Evolutionary conservation across 495 filamentous ascomycete genomes (phyloP), one percentile per base, ranked within the genome.

Genomic region (Cercophora scortea): DNA sequence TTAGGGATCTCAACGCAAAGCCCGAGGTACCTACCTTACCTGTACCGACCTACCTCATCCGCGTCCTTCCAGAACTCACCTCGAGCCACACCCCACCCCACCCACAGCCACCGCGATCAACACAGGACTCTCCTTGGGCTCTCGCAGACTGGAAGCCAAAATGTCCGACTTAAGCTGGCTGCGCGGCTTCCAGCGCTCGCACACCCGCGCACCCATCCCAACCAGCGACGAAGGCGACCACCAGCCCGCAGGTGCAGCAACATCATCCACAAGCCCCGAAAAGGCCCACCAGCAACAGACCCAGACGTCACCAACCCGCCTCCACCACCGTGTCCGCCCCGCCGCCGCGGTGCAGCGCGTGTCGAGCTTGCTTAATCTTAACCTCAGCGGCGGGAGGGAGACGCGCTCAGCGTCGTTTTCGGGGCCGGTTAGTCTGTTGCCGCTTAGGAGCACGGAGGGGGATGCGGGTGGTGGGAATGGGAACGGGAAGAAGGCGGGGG

Each of bases 111-210:
- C 2, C 25, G 25, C 25, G n/a, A 25, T 25, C 25, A 25, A 25
- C 25, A 2, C 25, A 25, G 25, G 25, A 2, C 25, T 25, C 25
- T 25, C 25, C n/a, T n/a, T n/a, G n/a, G n/a, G n/a, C n/a, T n/a
- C n/a, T n/a, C n/a, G n/a, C n/a, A n/a, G n/a, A n/a, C n/a, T n/a
- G 25, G 25, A 25, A 5, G 5, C 2, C 25, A 25, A 25, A 40
- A 70, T 70, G 67, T 15, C 64, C 6, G 67, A 69, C 42, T 55
- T 61, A n/a, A 38, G 57, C 53, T 62, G 63, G 56, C 33, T 70
- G 13, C 61, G 52, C 18, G 45, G 61, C 44, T 48, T 68, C 12
- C 56, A 60, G 13, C 65, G 57, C 61, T 32, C 56, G 52, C 39
- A 60, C 55, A 18, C n/a, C 51, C 10, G 45, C 45, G 25, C 42